These are phyloP conservation scores for Blastobotrys indianensis DNA, from an alignment of 1,139 yeast species.

Conservation along the genomic window DNA sequence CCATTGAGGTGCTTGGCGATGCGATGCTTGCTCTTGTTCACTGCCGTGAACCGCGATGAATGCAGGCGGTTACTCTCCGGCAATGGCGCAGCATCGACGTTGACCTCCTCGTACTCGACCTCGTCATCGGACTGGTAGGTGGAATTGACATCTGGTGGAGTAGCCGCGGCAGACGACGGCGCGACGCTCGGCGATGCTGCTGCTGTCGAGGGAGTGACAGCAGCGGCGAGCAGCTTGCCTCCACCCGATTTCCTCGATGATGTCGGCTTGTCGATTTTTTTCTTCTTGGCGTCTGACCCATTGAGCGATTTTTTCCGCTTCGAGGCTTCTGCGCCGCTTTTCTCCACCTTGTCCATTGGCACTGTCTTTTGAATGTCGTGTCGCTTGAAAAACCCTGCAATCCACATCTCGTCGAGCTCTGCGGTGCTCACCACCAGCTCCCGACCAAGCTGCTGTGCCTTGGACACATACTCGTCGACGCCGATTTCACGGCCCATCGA, in stretches of 20 bases:
- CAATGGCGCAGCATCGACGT: no score
- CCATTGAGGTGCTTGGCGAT: no score
- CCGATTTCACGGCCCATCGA: neutral
- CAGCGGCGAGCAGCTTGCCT: no score
- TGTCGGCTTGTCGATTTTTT: neutral
- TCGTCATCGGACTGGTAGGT: no score
- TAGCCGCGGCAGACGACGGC: no score
- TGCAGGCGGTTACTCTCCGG: no score
- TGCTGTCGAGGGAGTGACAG: no score
- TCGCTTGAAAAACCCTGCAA: slow-evolving; percentile 1
- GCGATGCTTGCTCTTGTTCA: no score
- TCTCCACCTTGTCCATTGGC: neutral
- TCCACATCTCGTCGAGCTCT: slow-evolving; percentile 1
- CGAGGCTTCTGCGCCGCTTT: neutral
- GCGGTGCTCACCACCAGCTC: neutral
- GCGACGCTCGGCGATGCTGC: no score
- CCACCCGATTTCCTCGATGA: neutral
- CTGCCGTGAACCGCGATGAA: no score
- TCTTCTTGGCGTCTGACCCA: neutral
- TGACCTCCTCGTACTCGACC: no score
- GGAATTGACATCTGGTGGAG: no score
- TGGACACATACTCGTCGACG: neutral
- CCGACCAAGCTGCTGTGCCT: slow-evolving; percentile 1
- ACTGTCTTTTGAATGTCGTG: neutral
- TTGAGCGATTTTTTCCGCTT: neutral